Evolutionary conservation across 2,329 filamentous ascomycete species (phyloP), one percentile per base, ranked within the genome.

Genomic region (Paracamarosporium sp.): DNA sequence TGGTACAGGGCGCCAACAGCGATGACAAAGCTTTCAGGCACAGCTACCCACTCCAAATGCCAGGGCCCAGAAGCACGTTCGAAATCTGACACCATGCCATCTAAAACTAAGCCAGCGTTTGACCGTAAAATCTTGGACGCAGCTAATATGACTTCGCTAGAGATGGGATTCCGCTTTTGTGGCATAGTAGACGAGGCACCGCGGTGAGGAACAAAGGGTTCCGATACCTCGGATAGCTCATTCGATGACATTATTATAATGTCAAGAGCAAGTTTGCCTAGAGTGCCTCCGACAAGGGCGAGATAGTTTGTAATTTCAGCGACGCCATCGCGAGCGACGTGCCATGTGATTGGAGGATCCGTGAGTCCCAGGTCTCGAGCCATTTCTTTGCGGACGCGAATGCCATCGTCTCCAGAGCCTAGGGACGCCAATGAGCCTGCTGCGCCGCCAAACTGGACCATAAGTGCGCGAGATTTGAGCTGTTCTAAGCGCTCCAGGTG

Each of bases 241-340:
- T 84, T 86, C 2, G 83, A 86, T 1, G 80, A 85, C 83, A 86
- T 85, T 63, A 85, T 74, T 30, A 86, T 85, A 0, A 86, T 68
- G 57, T 86, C 85, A 4, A 84, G 73, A 1, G 84, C 84, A 12
- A 86, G 74, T 62, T 87, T 86, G 17, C 83, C 84, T 6, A 86
- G 72, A 0, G 79, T 79, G 0, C 83, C 83, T 2, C 83, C 83
- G 2, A 86, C 67, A 1, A 86, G 75, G 0, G 83, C 83, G 1
- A 86, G 78, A 56, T 81, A 82, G 55, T 83, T 85, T 12, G 80
- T 68, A 5, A 84, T 78, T 67, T 87, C 84, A 1, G 83, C 83
- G 1, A 86, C 71, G 0, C 76, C 80, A 62, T 87, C 84, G 6
- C 84, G 76, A 1, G 82, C 82, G 11, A 84, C 83, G 57, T 86